These are phyloP conservation scores for Hymenoscyphus occultus DNA, from an alignment of 2,329 filamentous ascomycete genomes.

Conservation along the genomic window DNA sequence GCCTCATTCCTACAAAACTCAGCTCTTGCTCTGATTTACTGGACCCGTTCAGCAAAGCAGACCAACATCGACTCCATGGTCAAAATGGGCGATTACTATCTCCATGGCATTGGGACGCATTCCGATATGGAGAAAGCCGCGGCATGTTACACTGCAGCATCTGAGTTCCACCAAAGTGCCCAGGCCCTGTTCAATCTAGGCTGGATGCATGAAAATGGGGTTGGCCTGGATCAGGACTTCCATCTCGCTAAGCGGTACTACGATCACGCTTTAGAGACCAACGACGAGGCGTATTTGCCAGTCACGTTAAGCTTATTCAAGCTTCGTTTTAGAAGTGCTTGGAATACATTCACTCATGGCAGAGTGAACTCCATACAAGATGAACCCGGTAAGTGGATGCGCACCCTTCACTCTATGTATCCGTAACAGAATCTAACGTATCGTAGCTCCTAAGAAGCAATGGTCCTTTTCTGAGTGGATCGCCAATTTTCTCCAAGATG, in stretches of 20 bases:
- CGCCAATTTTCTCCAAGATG: constrained; percentile 73
- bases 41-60: constrained; percentile 91
- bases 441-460: constrained; percentile 62
- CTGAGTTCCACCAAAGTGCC: constrained; percentile 86
- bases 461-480: constrained; percentile 86
- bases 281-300: constrained; percentile 88
- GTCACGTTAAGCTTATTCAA: constrained; percentile 87
- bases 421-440: constrained; percentile 31
- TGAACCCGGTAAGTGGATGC: constrained; percentile 65
- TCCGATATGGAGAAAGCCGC: constrained; percentile 80
- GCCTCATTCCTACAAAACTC: constrained; percentile 53
- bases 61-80: constrained; percentile 90
- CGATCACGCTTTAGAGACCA: constrained; percentile 86
- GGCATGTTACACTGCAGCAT: constrained; percentile 86
- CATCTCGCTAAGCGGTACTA: constrained; percentile 97
- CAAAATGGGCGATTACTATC: constrained; percentile 98
- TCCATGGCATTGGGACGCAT: constrained; percentile 72
- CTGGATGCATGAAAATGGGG: constrained; percentile 99
- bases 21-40: constrained; percentile 69
- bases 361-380: constrained; percentile 88
- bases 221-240: constrained; percentile 91
- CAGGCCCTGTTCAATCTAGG: constrained; percentile 96
- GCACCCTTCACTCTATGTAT: no score
- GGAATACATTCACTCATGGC: constrained; percentile 92
- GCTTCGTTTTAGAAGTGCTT: constrained; percentile 79